phyloP scores from a whole-genome alignment of 345 rosid species.

The Turnera subulata region DNA sequence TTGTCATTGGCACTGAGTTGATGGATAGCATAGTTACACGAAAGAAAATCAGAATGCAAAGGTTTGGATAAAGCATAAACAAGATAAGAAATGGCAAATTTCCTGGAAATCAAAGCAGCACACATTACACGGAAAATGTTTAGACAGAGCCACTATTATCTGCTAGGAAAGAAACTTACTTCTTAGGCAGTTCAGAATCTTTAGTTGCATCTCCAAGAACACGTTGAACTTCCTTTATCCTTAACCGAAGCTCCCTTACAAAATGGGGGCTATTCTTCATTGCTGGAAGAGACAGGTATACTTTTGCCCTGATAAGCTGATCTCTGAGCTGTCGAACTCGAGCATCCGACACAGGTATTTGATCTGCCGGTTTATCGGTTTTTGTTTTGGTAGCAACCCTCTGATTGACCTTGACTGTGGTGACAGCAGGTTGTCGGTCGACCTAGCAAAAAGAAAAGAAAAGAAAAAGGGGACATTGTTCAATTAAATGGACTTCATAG shows the following conservation, averaged over 20 bases:
- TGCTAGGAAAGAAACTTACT: constrained; percentile 36
- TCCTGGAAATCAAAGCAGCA: too few relatives aligned
- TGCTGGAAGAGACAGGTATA: constrained; percentile 80
- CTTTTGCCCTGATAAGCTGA: constrained; percentile 86
- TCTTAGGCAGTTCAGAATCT: constrained; percentile 75
- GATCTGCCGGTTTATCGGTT: constrained; percentile 35
- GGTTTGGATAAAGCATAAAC: not conserved
- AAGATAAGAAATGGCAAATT: not conserved
- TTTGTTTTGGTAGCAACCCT: constrained; percentile 30
- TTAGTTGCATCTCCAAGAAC: constrained; percentile 66
- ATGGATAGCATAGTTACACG: not conserved
- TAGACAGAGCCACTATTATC: not conserved
- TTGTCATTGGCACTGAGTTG: constrained; percentile 64
- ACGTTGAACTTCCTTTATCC: constrained; percentile 79
- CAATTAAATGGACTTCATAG: not conserved
- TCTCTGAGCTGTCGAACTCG: constrained; percentile 75
- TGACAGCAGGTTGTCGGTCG: constrained; percentile 31
- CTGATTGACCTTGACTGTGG: constrained; percentile 25
- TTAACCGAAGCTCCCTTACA: constrained; percentile 77
- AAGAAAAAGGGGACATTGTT: not conserved
- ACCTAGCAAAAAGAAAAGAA: constrained; percentile 8
- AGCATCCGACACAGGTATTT: constrained; percentile 47
- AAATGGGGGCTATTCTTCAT: constrained; percentile 61
- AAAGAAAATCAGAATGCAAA: not conserved
- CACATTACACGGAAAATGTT: too few relatives aligned